Evolutionary conservation across 257 asterid genomes (phyloP), one percentile per base, ranked within the genome.

Genomic region (Gentiana macrophylla): DNA sequence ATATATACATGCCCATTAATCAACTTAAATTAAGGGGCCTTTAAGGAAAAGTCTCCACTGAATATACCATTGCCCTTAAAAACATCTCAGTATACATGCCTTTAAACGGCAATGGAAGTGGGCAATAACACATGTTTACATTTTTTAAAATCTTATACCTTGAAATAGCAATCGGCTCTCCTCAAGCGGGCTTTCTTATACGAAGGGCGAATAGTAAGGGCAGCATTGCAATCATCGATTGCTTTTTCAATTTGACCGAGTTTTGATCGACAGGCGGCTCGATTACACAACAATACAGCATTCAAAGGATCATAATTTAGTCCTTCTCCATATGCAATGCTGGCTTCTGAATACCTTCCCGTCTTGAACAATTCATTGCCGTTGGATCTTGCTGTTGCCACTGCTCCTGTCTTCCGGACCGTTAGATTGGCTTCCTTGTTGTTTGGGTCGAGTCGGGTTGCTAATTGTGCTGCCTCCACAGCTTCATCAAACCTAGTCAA

Each of bases 231-330:
- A 62, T 86, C 95, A 57, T 86, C 94, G 3, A 83, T 64, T 2
- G 94, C 89, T 48, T 74, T 70, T 38, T 81, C 86, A 63, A 65
- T 78, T 34, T 79, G 81, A 13, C 79, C 77, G 38, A 86, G 84
- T 70, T 81, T 86, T 13, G 84, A 60, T 15, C 72, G 58, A 58
- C 91, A 86, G 45, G 95, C 95, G 0, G 91, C 91, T 69, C 95
- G 69, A 57, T 84, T 86, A 57, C 89, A 81, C 63, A 86, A 63
- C 73, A 86, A 48, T 37, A 84, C 77, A 0, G 95, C 70, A 49
- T 86, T 86, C 44, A 59, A 53, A 0, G 91, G 84, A 43, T 86
- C 94, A 37, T 77, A 79, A 41, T 67, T 66, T 13, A 86, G 78
- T 67, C 95, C 95, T 73, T 79, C 94, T 1, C 86, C 83, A 52